phyloP scores from a whole-genome alignment of 352 stramenopile species.

The Phytophthora capsici region DNA sequence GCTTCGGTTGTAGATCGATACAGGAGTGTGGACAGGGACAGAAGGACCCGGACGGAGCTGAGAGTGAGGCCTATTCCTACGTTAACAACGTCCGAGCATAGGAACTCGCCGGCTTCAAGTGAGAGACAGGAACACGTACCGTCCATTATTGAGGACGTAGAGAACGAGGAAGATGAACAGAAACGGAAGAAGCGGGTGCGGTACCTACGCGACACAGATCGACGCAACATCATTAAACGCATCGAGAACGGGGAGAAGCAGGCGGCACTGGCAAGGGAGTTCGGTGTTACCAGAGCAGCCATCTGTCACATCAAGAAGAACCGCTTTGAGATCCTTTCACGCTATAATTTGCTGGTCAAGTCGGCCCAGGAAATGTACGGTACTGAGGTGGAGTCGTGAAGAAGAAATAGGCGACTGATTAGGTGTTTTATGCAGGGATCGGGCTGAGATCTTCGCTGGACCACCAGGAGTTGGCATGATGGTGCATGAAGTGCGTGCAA shows the following conservation, averaged over 20 bases:
- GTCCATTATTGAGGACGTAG: conserved; percentile 17
- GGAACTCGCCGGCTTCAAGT: neutral
- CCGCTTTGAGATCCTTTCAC: conserved; percentile 70
- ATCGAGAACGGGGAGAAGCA: conserved; percentile 77
- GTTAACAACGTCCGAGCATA: no score
- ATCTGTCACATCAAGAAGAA: conserved; percentile 88
- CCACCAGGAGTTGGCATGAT: conserved; percentile 37
- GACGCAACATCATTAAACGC: conserved; percentile 69
- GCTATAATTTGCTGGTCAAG: conserved; percentile 64
- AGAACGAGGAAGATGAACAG: conserved; percentile 5
- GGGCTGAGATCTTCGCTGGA: conserved; percentile 40
- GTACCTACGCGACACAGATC: conserved; percentile 65
- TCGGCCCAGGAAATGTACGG: conserved; percentile 61
- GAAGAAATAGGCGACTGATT: neutral
- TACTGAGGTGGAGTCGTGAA: neutral
- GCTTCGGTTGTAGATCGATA: neutral
- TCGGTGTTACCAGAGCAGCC: conserved; percentile 69
- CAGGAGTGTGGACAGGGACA: neutral
- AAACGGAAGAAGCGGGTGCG: conserved; percentile 53
- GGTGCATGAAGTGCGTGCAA: conserved; percentile 52
- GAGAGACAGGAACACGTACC: neutral
- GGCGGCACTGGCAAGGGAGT: conserved; percentile 60
- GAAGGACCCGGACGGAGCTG: neutral
- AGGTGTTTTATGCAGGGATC: conserved; percentile 23
- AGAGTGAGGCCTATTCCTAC: neutral